Evolutionary conservation across 768 basidiomycete genomes (phyloP).

Genomic region (Candolleomyces eurysporus): DNA sequence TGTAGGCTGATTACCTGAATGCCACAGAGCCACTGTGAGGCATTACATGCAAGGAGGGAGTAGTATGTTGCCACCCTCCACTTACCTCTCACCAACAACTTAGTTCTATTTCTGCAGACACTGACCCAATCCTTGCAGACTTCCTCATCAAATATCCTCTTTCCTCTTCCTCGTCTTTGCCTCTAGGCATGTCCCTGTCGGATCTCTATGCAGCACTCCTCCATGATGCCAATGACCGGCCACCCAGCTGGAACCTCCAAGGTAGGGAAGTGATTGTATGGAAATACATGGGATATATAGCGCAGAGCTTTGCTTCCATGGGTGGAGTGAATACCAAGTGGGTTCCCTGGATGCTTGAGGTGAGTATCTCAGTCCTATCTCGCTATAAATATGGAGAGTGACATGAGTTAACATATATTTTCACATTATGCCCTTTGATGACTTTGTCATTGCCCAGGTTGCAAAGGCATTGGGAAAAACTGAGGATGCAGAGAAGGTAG

Average conservation of each 20-base stretch:
- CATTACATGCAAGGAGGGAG: constrained; percentile 62
- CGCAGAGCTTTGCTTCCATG: constrained; percentile 38
- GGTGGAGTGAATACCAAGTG: constrained; percentile 61
- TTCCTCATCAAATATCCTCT: constrained; percentile 56
- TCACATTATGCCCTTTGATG: constrained; percentile 58
- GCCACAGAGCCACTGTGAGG: constrained; percentile 51
- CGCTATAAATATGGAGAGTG: not conserved
- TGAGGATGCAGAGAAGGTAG: constrained; percentile 50
- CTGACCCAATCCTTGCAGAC: constrained; percentile 61
- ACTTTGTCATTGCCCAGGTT: constrained; percentile 65
- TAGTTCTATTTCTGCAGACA: constrained; percentile 35
- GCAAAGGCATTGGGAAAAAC: constrained; percentile 52
- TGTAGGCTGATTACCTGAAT: constrained; percentile 66
- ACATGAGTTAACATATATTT: not conserved
- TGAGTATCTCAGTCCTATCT: constrained; percentile 17
- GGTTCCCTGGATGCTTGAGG: constrained; percentile 61
- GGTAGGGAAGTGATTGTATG: constrained; percentile 57
- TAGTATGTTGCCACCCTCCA: constrained; percentile 36
- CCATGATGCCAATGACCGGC: constrained; percentile 56
- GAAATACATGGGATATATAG: constrained; percentile 45
- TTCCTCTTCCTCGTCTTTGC: constrained; percentile 24
- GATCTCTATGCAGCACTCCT: constrained; percentile 57
- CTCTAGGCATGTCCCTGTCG: constrained; percentile 44
- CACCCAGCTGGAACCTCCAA: constrained; percentile 61
- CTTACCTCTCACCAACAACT: too few relatives aligned